A percentile compares a stretch with the other conserved stretches of the same genome.
phyloP scores from a whole-genome alignment of 257 asterid species.

The Sherardia arvensis region DNA sequence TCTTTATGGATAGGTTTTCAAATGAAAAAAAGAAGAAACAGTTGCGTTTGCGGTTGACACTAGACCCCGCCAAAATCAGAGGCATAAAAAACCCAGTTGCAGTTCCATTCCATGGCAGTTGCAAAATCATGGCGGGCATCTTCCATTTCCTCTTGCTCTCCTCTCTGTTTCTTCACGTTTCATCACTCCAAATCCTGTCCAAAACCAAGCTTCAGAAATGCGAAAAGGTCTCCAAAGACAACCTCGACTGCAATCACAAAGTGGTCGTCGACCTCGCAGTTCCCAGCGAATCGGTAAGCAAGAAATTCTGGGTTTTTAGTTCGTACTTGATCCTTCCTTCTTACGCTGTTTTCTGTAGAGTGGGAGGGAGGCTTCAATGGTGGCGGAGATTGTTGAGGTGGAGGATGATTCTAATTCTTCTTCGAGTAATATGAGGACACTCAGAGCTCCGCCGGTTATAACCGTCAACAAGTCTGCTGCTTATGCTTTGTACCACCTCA shows the following conservation, averaged over 20 bases:
- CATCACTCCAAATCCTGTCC: slow-evolving; percentile 55
- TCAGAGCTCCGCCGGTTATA: slow-evolving; percentile 70
- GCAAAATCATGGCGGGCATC: slow-evolving; percentile 14
- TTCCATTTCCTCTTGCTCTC: slow-evolving; percentile 13
- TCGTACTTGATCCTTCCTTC: background rate
- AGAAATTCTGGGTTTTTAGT: background rate
- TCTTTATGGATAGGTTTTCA: no score
- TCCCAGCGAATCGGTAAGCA: slow-evolving; percentile 71
- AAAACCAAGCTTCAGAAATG: slow-evolving; percentile 80
- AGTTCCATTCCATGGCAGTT: slow-evolving; percentile 3
- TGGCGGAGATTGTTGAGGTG: slow-evolving; percentile 94
- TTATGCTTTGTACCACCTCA: slow-evolving; percentile 66
- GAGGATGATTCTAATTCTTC: slow-evolving; percentile 94
- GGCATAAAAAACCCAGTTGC: no score
- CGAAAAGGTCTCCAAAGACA: slow-evolving; percentile 40
- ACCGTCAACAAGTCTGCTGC: slow-evolving; percentile 82
- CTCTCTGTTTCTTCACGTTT: slow-evolving; percentile 6
- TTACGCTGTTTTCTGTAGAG: slow-evolving; percentile 36
- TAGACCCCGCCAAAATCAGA: background rate
- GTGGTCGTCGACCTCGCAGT: slow-evolving; percentile 74
- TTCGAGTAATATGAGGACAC: slow-evolving; percentile 62
- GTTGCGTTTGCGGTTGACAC: no score
- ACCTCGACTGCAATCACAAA: slow-evolving; percentile 69
- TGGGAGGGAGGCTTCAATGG: slow-evolving; percentile 87
- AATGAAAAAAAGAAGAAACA: no score